phyloP scores from a whole-genome alignment of 768 basidiomycete species.

The Pisolithus sp. region DNA sequence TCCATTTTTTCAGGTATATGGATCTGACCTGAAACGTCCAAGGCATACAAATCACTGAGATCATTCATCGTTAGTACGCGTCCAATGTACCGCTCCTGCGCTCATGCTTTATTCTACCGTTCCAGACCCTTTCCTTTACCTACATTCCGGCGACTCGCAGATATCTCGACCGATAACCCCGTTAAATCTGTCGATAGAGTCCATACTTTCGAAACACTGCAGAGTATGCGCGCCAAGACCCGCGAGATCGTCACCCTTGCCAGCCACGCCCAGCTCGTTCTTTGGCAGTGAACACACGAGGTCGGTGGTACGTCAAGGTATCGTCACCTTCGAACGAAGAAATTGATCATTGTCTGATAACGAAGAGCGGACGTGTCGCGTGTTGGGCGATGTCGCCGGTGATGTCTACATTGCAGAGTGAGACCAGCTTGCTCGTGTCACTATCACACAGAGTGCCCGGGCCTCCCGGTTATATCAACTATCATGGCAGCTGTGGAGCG shows the following conservation, averaged over 20 bases:
- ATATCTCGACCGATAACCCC: slow-evolving; percentile 55
- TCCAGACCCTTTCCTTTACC: slow-evolving; percentile 64
- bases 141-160: slow-evolving; percentile 62
- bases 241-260: slow-evolving; percentile 23
- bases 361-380: slow-evolving; percentile 61
- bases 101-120: slow-evolving; percentile 52
- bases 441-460: slow-evolving; percentile 2
- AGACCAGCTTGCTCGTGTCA: slow-evolving; percentile 35
- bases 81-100: slow-evolving; percentile 61
- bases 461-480: slow-evolving; percentile 7
- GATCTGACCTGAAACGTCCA: neutral
- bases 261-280: neutral
- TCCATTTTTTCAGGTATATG: slow-evolving; percentile 1
- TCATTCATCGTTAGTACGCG: slow-evolving; percentile 58
- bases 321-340: slow-evolving; percentile 63
- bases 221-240: slow-evolving; percentile 51
- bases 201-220: slow-evolving; percentile 58
- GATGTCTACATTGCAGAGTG: slow-evolving; percentile 61
- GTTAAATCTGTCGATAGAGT: slow-evolving; percentile 60
- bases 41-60: slow-evolving; percentile 60
- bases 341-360: slow-evolving; percentile 70
- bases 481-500: slow-evolving; percentile 10
- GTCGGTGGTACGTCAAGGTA: slow-evolving; percentile 62
- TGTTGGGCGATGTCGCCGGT: slow-evolving; percentile 64
- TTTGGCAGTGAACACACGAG: neutral